Evolutionary conservation across 2,329 filamentous ascomycete genomes (phyloP), one percentile per base, ranked within the genome.

Genomic region (Aureobasidium subglaciale): DNA sequence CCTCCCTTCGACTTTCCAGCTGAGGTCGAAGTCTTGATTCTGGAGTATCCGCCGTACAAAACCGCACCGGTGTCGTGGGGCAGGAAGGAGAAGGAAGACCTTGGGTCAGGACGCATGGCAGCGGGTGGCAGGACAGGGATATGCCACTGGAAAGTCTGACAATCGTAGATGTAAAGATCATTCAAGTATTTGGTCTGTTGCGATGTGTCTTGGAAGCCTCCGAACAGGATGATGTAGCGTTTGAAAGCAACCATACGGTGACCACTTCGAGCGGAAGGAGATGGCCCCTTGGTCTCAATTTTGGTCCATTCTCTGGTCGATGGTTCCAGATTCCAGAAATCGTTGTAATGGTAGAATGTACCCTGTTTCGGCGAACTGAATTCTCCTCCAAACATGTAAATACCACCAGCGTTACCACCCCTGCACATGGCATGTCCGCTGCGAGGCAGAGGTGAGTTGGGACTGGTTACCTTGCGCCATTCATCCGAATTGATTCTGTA

Each of bases 301-400:
- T 91, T 87, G 56, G 84, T 88, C 93, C 93, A 99, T 74, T 99
- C 93, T 64, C 90, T 80, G 7, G 82, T 85, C 8, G 79, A 80
- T 0, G 92, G 87, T 67, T 97, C 91, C 40, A 97, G 80, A 48
- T 87, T 81, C 92, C 93, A 99, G 70, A 99, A 97, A 73, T 97
- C 93, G 66, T 95, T 96, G 75, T 99, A 99, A 72, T 99, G 93
- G 70, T 99, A 96, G 67, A 99, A 99, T 0, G 92, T 97, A 4
- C 93, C 93, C 72, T 97, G 93, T 69, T 96, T 97, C 2, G 93
- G 93, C 25, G 87, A 92, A 57, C 88, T 95, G 70, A 99, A 99
- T 72, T 99, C 93, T 59, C 92, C 93, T 61, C 93, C 93, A 66
- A 97, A 97, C 15, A 99, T 75, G 69, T 95, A 99, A 52, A 97